phyloP scores from a whole-genome alignment of 2,329 filamentous ascomycete genomes.

The Monilinia aucupariae region DNA sequence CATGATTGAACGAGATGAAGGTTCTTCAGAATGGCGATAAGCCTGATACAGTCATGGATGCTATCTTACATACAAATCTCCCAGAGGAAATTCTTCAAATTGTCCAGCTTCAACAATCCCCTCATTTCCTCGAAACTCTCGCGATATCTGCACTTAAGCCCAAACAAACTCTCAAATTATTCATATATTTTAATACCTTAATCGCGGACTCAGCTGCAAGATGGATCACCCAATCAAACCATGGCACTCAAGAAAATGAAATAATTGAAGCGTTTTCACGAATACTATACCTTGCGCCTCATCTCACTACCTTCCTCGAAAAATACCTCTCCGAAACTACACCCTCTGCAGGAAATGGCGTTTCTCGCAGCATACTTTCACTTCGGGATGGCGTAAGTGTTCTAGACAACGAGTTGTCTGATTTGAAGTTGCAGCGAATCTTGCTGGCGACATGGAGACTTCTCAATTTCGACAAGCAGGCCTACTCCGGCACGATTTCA shows the following conservation, averaged over 20 bases:
- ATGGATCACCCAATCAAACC: conserved; percentile 54
- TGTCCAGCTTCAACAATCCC: conserved; percentile 57
- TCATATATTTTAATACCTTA: conserved; percentile 66
- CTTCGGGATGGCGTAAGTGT: conserved; percentile 30
- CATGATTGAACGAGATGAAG: conserved; percentile 11
- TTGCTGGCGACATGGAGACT: conserved; percentile 73
- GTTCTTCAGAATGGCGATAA: conserved; percentile 51
- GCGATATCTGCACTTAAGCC: conserved; percentile 64
- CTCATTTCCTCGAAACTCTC: conserved; percentile 65
- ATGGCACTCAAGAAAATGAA: conserved; percentile 26
- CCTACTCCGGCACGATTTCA: conserved; percentile 60
- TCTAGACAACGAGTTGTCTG: conserved; percentile 36
- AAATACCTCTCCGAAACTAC: conserved; percentile 35
- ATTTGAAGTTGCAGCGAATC: conserved; percentile 39
- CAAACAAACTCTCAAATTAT: conserved; percentile 65
- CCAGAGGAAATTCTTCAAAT: conserved; percentile 65
- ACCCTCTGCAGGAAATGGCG: conserved; percentile 19
- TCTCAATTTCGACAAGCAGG: conserved; percentile 65
- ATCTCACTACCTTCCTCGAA: conserved; percentile 69
- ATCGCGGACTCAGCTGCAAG: conserved; percentile 79
- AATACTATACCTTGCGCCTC: conserved; percentile 74
- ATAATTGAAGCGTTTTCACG: conserved; percentile 70
- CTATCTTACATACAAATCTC: conserved; percentile 52
- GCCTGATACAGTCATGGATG: conserved; percentile 38
- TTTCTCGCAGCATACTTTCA: conserved; percentile 21